Evolutionary conservation across 2,329 filamentous ascomycete genomes (phyloP).

Genomic region (Dendryphion nanum): DNA sequence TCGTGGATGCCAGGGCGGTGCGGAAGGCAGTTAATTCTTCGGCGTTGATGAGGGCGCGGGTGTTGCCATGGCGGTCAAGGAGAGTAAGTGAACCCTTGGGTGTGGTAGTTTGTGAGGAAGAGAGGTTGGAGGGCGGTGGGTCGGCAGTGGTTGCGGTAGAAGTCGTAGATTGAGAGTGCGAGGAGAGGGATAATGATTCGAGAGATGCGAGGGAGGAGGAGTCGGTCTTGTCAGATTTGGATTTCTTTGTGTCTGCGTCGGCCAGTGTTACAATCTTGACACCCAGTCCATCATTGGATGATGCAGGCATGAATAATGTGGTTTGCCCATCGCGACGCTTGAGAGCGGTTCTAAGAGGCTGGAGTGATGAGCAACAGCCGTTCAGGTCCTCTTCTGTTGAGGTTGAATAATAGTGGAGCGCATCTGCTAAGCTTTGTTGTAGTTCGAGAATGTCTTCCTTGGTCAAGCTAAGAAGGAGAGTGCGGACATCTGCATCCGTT

Average conservation of each 20-base stretch:
- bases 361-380: slow-evolving; percentile 59
- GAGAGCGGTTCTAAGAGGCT: slow-evolving; percentile 61
- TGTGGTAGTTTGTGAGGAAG: slow-evolving; percentile 39
- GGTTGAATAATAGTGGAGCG: slow-evolving; percentile 64
- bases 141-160: slow-evolving; percentile 20
- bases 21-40: slow-evolving; percentile 69
- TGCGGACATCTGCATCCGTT: slow-evolving; percentile 55
- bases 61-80: slow-evolving; percentile 56
- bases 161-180: slow-evolving; percentile 19
- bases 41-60: slow-evolving; percentile 64
- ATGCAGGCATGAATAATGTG: slow-evolving; percentile 67
- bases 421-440: slow-evolving; percentile 58
- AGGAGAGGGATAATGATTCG: slow-evolving; percentile 28
- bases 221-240: slow-evolving; percentile 15
- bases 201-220: slow-evolving; percentile 36
- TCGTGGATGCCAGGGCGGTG: slow-evolving; percentile 62
- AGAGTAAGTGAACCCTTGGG: slow-evolving; percentile 60
- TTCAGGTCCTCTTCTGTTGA: slow-evolving; percentile 55
- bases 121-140: slow-evolving; percentile 9
- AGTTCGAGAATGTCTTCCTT: slow-evolving; percentile 58
- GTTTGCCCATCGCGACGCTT: slow-evolving; percentile 61
- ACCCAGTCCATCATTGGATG: slow-evolving; percentile 57
- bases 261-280: slow-evolving; percentile 64
- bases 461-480: slow-evolving; percentile 55
- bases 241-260: slow-evolving; percentile 19